Evolutionary conservation across 352 stramenopile species (phyloP), one percentile per base, ranked within the genome.

Genomic region (Pythium oligandrum): DNA sequence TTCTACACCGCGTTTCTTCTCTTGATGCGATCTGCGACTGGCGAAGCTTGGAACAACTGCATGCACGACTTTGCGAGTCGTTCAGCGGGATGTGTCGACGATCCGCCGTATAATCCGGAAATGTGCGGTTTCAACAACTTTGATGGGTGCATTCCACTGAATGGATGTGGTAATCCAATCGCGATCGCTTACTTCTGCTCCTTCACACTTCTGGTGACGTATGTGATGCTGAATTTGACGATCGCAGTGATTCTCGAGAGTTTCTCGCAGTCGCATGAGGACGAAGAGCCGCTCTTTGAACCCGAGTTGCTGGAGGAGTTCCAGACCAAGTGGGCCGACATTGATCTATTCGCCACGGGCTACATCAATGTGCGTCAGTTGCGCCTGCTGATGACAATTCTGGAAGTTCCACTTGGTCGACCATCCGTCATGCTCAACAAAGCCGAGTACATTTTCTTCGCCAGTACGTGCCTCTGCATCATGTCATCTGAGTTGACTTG

Each of bases 221-320:
- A 94, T 55, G 78, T 98, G 9, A 89, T 97, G 66, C 75, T 98
- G 30, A 98, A 98, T 55, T 70, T 98, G 47, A 97, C 96, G 44
- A 96, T 98, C 33, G 92, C 87, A 33, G 86, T 98, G 33, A 96
- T 98, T 49, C 78, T 98, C 8, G 88, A 98, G 48, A 85, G 86
- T 44, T 98, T 98, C 70, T 92, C 76, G 11, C 65, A 75, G 38
- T 90, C 75, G 1, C 78, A 90, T 5, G 74, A 89, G 57, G 88
- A 96, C 38, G 85, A 95, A 42, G 90, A 97, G 33, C 80, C 89
- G 3, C 75, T 90, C 33, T 84, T 97, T 63, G 84, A 93, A 34
- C 81, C 76, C 0, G 76, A 94, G 33, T 71, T 97, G 54, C 68
- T 98, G 6, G 76, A 93, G 31, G 75, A 94, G 44, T 97, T 98